Conservation (phyloP, 208 protist genomes). For the Strigomonas culicis region DNA sequence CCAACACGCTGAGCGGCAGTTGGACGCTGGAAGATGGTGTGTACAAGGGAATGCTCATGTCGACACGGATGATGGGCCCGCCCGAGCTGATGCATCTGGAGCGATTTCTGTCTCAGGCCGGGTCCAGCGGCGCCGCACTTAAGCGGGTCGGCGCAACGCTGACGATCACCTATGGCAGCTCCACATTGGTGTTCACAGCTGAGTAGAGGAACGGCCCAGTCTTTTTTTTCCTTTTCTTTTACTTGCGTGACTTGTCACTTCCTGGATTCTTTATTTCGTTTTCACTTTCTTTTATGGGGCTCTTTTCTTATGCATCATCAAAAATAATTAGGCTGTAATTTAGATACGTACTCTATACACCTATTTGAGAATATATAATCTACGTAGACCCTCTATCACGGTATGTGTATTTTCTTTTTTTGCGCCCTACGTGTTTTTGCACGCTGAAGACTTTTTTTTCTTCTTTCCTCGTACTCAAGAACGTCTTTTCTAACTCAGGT, state of each 20-base stretch:
- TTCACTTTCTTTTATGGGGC: background rate
- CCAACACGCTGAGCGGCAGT: background rate
- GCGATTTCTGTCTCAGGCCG: conserved; percentile 1
- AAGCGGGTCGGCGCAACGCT: background rate
- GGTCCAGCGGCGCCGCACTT: too few relatives aligned
- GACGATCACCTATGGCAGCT: background rate
- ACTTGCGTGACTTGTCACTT: background rate
- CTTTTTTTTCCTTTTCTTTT: background rate
- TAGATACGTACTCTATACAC: too few relatives aligned
- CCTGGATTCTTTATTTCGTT: background rate
- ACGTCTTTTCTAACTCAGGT: too few relatives aligned
- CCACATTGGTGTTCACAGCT: background rate
- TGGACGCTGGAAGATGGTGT: background rate
- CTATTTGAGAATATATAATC: too few relatives aligned
- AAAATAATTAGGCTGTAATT: too few relatives aligned
- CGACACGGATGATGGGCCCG: conserved; percentile 1
- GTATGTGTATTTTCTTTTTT: too few relatives aligned
- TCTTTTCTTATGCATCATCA: background rate
- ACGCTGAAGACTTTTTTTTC: too few relatives aligned
- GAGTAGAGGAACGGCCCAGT: background rate
- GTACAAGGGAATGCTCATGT: background rate
- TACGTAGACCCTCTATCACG: too few relatives aligned
- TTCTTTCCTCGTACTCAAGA: too few relatives aligned
- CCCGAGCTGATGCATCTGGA: conserved; percentile 8
- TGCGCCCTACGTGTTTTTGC: too few relatives aligned